Base-by-base conservation (phyloP, 1,284 basidiomycete species). In the Boletus albobrunnescens region DNA sequence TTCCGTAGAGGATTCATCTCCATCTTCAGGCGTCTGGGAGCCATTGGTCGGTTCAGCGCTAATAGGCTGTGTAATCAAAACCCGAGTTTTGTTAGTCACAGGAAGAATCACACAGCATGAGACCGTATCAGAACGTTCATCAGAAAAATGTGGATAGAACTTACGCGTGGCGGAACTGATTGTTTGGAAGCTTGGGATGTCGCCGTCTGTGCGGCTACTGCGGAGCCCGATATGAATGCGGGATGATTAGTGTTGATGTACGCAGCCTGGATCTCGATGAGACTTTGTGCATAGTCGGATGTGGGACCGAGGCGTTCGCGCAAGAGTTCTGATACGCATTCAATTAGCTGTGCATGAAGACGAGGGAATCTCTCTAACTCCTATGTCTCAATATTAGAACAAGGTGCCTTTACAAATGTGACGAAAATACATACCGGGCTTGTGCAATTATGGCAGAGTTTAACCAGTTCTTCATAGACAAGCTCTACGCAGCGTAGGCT, bases 191-290 rank as follows among this genome's bases (percentile, higher is more conserved):
- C 67, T 30, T 70, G 62, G n/a, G 70, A 65, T 11, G 69, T 64
- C 47, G 63, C 57, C 66, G 74, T 52, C 47, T 80, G 75, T 33
- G 80, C 76, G 43, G 82, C 82, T 9, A 73, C 67, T 23, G 81
- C 78, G 33, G 85, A 84, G 14, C 84, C 82, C 31, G 80, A 74
- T 51, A 93, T 84, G 67, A 94, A 95, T 28, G 78, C 78, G n/a
- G 93, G 93, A 63, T 96, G 93, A 67, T 95, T 96, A 48, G 94
- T 97, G 71, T 99, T 99, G 77, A 99, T 99, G 68, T 99, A 99
- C 11, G 96, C 94, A 1, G 93, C 92, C 70, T 99, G 96, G 48
- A 99, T 99, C 57, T 88, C 82, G 61, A 99, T 98, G 56, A 99
- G 74, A 62, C 91, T 94, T 60, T 94, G 90, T 3, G 95, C 91